phyloP scores from a whole-genome alignment of 2,329 filamentous ascomycete species.

The Aureobasidium namibiae region DNA sequence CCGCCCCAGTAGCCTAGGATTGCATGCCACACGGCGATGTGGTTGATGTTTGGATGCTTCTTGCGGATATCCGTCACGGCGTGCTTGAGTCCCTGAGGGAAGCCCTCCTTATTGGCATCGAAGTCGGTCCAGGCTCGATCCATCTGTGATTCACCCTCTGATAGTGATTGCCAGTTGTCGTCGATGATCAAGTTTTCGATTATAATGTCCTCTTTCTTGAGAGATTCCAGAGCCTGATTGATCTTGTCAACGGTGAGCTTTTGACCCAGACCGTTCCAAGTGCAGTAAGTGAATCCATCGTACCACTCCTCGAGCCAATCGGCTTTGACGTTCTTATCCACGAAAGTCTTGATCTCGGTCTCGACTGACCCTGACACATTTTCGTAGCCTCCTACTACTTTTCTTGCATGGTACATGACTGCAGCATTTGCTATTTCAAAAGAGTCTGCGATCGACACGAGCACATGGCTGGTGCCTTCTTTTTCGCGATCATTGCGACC shows the following conservation, averaged over 20 bases:
- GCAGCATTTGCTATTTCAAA: conserved; percentile 72
- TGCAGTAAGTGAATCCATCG: conserved; percentile 89
- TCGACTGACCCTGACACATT: conserved; percentile 35
- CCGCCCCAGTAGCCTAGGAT: conserved; percentile 86
- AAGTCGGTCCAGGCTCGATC: conserved; percentile 65
- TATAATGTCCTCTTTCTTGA: conserved; percentile 65
- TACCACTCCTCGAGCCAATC: conserved; percentile 83
- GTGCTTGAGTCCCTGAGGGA: conserved; percentile 70
- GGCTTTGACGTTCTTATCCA: conserved; percentile 41
- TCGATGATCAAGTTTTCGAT: conserved; percentile 87
- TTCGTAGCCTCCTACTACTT: conserved; percentile 44
- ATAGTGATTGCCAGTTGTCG: conserved; percentile 85
- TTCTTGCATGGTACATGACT: conserved; percentile 80
- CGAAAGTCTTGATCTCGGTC: conserved; percentile 38
- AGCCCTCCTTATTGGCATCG: conserved; percentile 71
- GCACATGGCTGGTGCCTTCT: conserved; percentile 49
- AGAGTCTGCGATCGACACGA: conserved; percentile 62
- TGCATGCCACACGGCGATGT: conserved; percentile 92
- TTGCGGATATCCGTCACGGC: conserved; percentile 61
- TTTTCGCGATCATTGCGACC: conserved; percentile 61
- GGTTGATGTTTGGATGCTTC: conserved; percentile 60
- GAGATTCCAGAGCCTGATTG: conserved; percentile 60
- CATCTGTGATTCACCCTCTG: conserved; percentile 48
- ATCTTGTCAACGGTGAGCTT: conserved; percentile 74
- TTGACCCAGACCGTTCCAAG: conserved; percentile 90